Conservation (phyloP, 202 grass and related monocot species). For the Dendrocalamus latiflorus region DNA sequence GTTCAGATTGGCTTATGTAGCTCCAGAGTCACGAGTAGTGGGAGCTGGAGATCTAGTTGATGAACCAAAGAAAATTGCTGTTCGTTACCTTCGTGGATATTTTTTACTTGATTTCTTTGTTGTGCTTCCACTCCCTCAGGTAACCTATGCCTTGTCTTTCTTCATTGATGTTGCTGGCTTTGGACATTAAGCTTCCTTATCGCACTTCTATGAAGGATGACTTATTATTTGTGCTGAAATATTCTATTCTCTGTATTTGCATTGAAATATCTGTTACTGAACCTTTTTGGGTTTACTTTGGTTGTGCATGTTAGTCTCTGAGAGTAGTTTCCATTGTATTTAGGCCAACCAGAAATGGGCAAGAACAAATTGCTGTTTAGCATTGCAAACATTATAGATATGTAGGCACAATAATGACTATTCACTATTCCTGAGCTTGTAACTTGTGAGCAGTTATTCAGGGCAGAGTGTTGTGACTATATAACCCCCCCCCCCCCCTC, state of each 20-base stretch:
- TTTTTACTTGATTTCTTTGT: slow-evolving; percentile 47
- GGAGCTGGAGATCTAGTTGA: slow-evolving; percentile 62
- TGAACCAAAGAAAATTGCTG: slow-evolving; percentile 50
- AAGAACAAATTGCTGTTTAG: background rate
- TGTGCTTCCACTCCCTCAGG: slow-evolving; percentile 64
- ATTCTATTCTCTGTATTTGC: background rate
- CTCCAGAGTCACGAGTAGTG: slow-evolving; percentile 55
- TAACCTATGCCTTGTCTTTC: slow-evolving; percentile 14
- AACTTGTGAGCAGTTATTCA: background rate
- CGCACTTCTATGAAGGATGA: background rate
- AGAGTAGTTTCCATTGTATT: background rate
- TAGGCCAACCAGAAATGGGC: slow-evolving; percentile 9
- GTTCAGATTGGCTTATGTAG: slow-evolving; percentile 68
- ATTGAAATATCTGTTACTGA: background rate
- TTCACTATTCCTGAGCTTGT: background rate
- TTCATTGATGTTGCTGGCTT: background rate
- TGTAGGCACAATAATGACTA: background rate
- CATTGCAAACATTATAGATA: background rate
- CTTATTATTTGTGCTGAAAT: background rate
- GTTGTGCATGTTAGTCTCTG: background rate
- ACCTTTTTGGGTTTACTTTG: background rate
- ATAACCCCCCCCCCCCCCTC: too few species aligned
- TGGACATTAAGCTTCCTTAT: background rate
- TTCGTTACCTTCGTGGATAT: slow-evolving; percentile 48
- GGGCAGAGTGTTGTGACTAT: background rate